Base-by-base conservation (phyloP, 2,329 filamentous ascomycete genomes). In the Chaetoscypha palmicola region DNA sequence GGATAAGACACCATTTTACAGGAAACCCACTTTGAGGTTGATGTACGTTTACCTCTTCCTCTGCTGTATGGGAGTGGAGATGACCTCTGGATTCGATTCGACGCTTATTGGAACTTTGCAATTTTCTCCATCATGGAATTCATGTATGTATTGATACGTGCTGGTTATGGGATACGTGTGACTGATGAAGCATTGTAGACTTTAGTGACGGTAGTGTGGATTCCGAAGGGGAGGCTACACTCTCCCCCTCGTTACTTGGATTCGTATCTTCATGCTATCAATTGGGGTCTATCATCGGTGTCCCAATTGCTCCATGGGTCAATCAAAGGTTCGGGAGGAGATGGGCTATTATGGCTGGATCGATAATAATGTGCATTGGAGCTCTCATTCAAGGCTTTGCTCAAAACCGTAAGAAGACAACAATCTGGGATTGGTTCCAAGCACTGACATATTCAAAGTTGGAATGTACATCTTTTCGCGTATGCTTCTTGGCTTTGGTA, bases 261-360 rank as follows among this genome's bases (percentile, higher is more conserved):
- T 67, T 78, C 41, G 63, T 78, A 28, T 69, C 70, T 12, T 71
- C 74, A 2, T 72, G 68, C 41, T 79, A 77, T 55, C 72, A 71
- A 41, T 64, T 78, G 3, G 75, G 75, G 3, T 73, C 74, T 7
- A 70, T 78, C 43, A 63, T 71, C 28, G 68, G 66, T 16, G 68
- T 79, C 7, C 75, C 75, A 0, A 62, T 79, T 45, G 71, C 76
- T 2, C 68, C 74, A 0, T 66, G 68, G 43, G 52, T 77, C 3
- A 72, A 72, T 40, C 70, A 77, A 45, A 60, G 61, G 16, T 64
- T 68, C 31, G 74, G 73, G 11, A 58, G 72, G 47, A 63, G 72
- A 47, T 71, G 66, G 66, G 69, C 73, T n/a, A 75, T 80, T 46
- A 65, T 79, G 48, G 61, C 70, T 20, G 76, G 77, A 0, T 77